These are phyloP conservation scores for Hebeloma cylindrosporum DNA, from an alignment of 768 basidiomycete species.

Conservation along the genomic window DNA sequence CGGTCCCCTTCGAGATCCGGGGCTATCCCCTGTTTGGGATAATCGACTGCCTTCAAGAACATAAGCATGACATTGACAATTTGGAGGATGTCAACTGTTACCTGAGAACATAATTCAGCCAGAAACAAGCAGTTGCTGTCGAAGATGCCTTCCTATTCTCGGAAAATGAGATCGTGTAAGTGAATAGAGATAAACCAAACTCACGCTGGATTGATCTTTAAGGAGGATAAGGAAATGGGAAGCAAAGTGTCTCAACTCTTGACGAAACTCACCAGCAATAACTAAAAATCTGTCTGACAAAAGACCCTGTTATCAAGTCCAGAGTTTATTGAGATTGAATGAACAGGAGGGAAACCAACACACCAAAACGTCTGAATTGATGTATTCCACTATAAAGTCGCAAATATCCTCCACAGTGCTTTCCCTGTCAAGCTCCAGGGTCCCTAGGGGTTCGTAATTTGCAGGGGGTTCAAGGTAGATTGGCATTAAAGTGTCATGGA, in stretches of 20 bases:
- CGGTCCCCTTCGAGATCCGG: conserved; percentile 47
- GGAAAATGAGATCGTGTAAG: conserved; percentile 2
- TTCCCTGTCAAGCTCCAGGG: conserved; percentile 43
- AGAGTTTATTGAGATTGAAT: background rate
- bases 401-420: conserved; percentile 71
- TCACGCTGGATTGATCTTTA: conserved; percentile 71
- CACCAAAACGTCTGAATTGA: conserved; percentile 80
- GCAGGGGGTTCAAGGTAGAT: conserved; percentile 50
- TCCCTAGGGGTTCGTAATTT: conserved; percentile 41
- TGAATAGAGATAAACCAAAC: background rate
- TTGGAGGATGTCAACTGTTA: too few relatives aligned
- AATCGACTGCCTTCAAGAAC: conserved; percentile 66
- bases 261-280: conserved; percentile 69
- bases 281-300: conserved; percentile 65
- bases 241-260: background rate
- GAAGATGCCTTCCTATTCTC: conserved; percentile 54
- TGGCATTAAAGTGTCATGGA: conserved; percentile 55
- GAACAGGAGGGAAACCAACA: conserved; percentile 14
- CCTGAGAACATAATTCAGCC: conserved; percentile 60
- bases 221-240: background rate
- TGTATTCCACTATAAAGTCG: conserved; percentile 81
- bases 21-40: conserved; percentile 72
- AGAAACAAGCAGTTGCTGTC: conserved; percentile 58
- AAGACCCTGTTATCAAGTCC: conserved; percentile 50
- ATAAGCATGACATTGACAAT: too few relatives aligned